Evolutionary conservation across 108 stramenopile species (phyloP), one percentile per base, ranked within the genome.

Genomic region (Pseudonitzschia pungens): DNA sequence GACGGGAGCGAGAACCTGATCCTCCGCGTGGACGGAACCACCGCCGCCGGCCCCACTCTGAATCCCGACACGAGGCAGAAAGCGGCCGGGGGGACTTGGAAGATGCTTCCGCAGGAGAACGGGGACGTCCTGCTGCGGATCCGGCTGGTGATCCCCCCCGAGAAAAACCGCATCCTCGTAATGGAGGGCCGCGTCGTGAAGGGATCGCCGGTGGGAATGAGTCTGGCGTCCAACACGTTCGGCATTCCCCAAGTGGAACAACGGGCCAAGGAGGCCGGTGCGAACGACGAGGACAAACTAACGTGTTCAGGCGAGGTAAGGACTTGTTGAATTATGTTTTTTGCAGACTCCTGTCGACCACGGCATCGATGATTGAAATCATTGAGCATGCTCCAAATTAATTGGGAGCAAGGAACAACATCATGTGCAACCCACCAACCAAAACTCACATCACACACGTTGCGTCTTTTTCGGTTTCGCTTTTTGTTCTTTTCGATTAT

Each of bases 61-160:
- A 87, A 94, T 66, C 70, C 62, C n/a, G 72, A 90, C 69, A 84
- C 78, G 44, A 78, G 62, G 45, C 90, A 94, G 21, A 90, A 88
- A 56, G 86, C 90, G 24, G 82, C 90, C 4, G 93, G 93, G 24
- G 93, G 93, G 10, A 86, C 80, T 21, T 94, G 93, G 93, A 86
- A 84, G 57, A 78, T 89, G 62, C 73, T 94, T 29, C 55, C 74
- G 51, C 83, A 86, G 20, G 78, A 79, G 24, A 66, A 74, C 48
- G 77, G 53, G 21, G 68, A 66, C 28, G 83, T 75, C 9, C 68
- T 83, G 21, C 71, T 94, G 24, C 80, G 89, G 16, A 79, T 94
- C 66, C 86, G 90, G 15, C 67, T 94, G 28, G 75, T 91, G 65
- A 81, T 94, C n/a, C 90, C 93, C 24, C 93, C 93, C 1, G 72